Percentiles rank a stretch among this genome's conserved stretches.
Conservation (phyloP, 2,329 filamentous ascomycete genomes). For the Dendryphion nanum region DNA sequence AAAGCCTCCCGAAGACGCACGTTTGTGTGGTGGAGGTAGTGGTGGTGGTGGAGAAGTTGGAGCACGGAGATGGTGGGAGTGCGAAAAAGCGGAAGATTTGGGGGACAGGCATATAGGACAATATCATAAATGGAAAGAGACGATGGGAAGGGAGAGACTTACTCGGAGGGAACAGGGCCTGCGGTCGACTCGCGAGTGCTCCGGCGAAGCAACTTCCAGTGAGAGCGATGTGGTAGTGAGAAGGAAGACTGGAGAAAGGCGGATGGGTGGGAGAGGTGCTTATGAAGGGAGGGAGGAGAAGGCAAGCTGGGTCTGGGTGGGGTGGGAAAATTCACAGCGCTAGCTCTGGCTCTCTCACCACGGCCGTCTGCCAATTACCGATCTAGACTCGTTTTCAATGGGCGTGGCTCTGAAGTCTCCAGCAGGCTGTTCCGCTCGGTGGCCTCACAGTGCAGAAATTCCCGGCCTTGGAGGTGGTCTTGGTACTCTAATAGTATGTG, state of each 20-base stretch:
- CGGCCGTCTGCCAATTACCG: slow-evolving; percentile 27
- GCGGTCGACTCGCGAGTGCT: too few relatives aligned
- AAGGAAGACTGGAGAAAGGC: slow-evolving; percentile 11
- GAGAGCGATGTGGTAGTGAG: slow-evolving; percentile 3
- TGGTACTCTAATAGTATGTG: slow-evolving; percentile 15
- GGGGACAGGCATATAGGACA: too few relatives aligned
- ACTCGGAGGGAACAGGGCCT: slow-evolving; percentile 1
- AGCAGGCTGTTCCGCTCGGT: slow-evolving; percentile 11
- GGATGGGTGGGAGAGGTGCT: slow-evolving; percentile 26
- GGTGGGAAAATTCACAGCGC: slow-evolving; percentile 36
- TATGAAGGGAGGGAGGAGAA: slow-evolving; percentile 33
- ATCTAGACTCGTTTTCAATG: slow-evolving; percentile 24
- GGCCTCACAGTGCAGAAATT: slow-evolving; percentile 14
- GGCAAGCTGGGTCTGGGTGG: slow-evolving; percentile 22
- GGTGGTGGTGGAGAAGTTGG: too few relatives aligned
- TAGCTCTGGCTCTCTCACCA: slow-evolving; percentile 37
- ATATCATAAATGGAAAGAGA: too few relatives aligned
- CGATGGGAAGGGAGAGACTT: slow-evolving; percentile 17
- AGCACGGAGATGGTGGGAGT: too few relatives aligned
- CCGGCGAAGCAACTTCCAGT: too few relatives aligned
- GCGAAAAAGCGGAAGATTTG: too few relatives aligned
- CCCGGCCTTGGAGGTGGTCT: slow-evolving; percentile 16
- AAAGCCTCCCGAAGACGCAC: too few relatives aligned
- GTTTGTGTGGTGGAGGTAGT: too few relatives aligned
- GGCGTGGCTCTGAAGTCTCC: slow-evolving; percentile 17